A percentile compares a stretch with the other conserved stretches of the same genome.
Evolutionary conservation across 306 rosid species (phyloP).

Genomic region (Gastrolobium villosum): DNA sequence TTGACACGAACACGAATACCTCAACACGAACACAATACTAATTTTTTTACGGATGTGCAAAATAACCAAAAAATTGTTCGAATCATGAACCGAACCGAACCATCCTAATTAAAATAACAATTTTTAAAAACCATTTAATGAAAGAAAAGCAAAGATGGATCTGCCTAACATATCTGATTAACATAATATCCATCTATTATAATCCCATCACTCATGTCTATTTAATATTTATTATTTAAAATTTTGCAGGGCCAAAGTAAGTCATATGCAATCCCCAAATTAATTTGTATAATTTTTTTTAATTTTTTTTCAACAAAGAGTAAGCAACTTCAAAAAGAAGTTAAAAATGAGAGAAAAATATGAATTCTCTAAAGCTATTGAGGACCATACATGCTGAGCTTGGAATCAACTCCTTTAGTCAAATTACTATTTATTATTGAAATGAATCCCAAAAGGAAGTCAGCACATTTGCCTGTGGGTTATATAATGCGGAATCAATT

Average conservation of each 20-base stretch:
- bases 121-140: too few species aligned
- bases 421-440: background rate
- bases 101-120: too few species aligned
- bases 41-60: too few species aligned
- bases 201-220: background rate
- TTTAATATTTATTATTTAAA: background rate
- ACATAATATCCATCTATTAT: background rate
- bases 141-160: background rate
- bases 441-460: slow-evolving; percentile 11
- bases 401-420: background rate
- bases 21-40: too few species aligned
- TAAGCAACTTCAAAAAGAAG: background rate
- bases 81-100: too few species aligned
- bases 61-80: too few species aligned
- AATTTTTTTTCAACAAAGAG: too few species aligned
- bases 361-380: background rate
- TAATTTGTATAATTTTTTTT: too few species aligned
- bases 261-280: background rate
- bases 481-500: background rate
- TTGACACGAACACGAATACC: too few species aligned
- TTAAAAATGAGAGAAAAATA: background rate
- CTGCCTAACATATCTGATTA: background rate
- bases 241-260: background rate
- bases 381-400: background rate
- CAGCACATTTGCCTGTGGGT: background rate